Conservation (phyloP, 495 filamentous ascomycete genomes). For the Bacidia rubella region DNA sequence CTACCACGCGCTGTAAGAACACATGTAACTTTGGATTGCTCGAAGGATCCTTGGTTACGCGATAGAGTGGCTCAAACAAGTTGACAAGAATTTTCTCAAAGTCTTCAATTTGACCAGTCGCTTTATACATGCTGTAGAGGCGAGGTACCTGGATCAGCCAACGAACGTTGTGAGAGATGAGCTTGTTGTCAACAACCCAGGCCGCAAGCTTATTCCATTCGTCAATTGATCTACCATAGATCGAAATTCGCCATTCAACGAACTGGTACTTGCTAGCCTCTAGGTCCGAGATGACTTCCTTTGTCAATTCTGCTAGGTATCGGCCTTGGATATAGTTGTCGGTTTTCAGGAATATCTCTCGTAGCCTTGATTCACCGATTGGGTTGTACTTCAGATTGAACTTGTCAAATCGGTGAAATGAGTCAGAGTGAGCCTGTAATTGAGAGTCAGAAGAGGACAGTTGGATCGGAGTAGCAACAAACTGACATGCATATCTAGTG, state of each 20-base stretch:
- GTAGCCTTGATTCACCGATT: constrained; percentile 83
- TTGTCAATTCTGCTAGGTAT: constrained; percentile 93
- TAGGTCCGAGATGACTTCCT: constrained; percentile 93
- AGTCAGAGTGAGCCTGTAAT: constrained; percentile 79
- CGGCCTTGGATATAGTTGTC: constrained; percentile 95
- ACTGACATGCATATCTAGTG: constrained; percentile 91
- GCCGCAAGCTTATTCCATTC: constrained; percentile 97
- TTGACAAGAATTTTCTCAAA: constrained; percentile 88
- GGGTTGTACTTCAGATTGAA: constrained; percentile 99
- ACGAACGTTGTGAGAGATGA: constrained; percentile 92
- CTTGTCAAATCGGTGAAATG: constrained; percentile 97
- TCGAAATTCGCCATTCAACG: constrained; percentile 97
- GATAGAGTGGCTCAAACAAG: constrained; percentile 85
- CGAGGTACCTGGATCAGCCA: constrained; percentile 95
- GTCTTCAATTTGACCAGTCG: constrained; percentile 66
- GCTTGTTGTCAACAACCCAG: constrained; percentile 98
- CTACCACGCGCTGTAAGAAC: constrained; percentile 88
- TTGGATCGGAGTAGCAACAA: background rate
- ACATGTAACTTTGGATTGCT: constrained; percentile 88
- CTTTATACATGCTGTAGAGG: constrained; percentile 91
- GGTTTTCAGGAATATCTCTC: constrained; percentile 95
- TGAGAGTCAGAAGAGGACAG: constrained; percentile 8
- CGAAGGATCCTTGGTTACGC: constrained; percentile 75
- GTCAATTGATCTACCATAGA: constrained; percentile 80
- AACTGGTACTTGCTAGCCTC: constrained; percentile 99